phyloP scores from a whole-genome alignment of 2,329 filamentous ascomycete species.

The Aspergillus pseudoglaucus region DNA sequence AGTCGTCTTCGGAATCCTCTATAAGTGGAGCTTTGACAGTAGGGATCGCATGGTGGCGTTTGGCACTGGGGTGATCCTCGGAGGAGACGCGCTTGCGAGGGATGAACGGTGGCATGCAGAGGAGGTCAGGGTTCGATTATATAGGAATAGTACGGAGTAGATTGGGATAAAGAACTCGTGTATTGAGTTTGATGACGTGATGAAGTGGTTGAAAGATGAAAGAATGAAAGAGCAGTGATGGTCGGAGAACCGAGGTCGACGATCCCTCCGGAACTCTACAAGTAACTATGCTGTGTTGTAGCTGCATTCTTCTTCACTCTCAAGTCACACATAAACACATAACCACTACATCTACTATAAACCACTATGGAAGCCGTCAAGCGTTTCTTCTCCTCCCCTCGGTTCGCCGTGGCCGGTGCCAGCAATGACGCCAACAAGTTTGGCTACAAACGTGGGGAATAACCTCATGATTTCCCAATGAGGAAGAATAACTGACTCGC shows the following conservation, averaged over 20 bases:
- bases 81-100: slow-evolving; percentile 37
- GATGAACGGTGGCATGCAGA: slow-evolving; percentile 42
- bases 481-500: background rate
- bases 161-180: slow-evolving; percentile 5
- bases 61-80: slow-evolving; percentile 28
- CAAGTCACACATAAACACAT: background rate
- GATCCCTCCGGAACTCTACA: background rate
- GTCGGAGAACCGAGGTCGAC: background rate
- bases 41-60: slow-evolving; percentile 27
- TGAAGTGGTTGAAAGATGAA: background rate
- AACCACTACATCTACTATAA: slow-evolving; percentile 2
- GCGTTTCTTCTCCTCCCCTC: slow-evolving; percentile 70
- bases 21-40: slow-evolving; percentile 15
- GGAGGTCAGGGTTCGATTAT: background rate
- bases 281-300: background rate
- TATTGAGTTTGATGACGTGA: background rate
- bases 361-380: slow-evolving; percentile 50
- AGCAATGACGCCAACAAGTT: slow-evolving; percentile 79
- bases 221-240: background rate
- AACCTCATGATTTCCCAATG: background rate
- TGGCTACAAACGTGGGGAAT: slow-evolving; percentile 68
- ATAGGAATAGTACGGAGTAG: slow-evolving; percentile 2
- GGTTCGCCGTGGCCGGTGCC: slow-evolving; percentile 85
- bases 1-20: slow-evolving; percentile 27
- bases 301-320: too few species aligned